phyloP scores from a whole-genome alignment of 2,329 filamentous ascomycete species.

The Xylariaceae sp. region DNA sequence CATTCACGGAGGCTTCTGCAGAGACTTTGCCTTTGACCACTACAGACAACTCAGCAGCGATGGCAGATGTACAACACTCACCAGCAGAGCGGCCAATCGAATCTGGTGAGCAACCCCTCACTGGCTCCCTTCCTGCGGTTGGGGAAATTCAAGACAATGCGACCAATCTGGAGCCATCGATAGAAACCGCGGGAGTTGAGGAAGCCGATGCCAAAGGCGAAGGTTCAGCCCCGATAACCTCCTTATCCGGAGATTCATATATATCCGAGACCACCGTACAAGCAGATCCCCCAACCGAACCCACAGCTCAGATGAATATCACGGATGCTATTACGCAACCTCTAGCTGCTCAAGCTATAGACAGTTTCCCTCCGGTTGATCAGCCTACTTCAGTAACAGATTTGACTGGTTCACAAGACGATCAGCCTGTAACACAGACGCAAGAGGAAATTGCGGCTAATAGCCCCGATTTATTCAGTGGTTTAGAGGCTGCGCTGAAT shows the following conservation, averaged over 20 bases:
- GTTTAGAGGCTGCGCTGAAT: slow-evolving; percentile 53
- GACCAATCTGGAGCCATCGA: slow-evolving; percentile 8
- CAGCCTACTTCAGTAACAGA: slow-evolving; percentile 26
- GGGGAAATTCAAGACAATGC: background rate
- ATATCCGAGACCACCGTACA: background rate
- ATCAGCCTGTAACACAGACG: slow-evolving; percentile 28
- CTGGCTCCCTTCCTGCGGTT: background rate
- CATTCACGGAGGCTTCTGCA: background rate
- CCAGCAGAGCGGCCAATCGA: slow-evolving; percentile 25
- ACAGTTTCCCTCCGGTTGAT: slow-evolving; percentile 21
- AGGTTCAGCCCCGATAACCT: too few species aligned
- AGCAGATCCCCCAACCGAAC: background rate
- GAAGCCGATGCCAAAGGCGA: background rate
- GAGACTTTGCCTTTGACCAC: slow-evolving; percentile 1
- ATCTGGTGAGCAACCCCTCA: background rate
- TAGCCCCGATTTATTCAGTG: slow-evolving; percentile 52
- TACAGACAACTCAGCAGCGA: background rate
- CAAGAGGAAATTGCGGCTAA: slow-evolving; percentile 43
- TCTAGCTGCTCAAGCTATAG: background rate
- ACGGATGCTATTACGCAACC: background rate
- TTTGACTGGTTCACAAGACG: slow-evolving; percentile 21
- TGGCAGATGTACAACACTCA: background rate
- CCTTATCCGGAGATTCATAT: background rate
- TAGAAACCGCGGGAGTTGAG: background rate
- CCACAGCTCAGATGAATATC: background rate